phyloP scores from a whole-genome alignment of 139 green algal species.

The Closterium sp. region DNA sequence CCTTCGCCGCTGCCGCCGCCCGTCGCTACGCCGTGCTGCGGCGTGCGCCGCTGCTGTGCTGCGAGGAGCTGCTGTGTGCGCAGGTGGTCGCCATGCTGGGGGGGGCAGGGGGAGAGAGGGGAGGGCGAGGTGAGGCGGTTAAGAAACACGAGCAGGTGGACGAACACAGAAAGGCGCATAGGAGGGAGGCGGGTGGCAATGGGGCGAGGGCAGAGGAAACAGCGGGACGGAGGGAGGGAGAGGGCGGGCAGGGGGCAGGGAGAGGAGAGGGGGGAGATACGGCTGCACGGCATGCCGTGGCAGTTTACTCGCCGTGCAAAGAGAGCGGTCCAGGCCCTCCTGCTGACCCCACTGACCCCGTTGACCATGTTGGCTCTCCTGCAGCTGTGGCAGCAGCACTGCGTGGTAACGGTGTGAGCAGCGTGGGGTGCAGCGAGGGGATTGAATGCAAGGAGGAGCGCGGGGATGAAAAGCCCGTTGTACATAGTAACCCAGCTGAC shows the following conservation, averaged over 20 bases:
- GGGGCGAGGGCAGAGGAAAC: neutral
- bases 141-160: neutral
- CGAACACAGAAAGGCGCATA: neutral
- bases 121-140: neutral
- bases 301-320: neutral
- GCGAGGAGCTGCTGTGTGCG: conserved; percentile 34
- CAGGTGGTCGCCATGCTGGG: conserved; percentile 1
- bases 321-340: neutral
- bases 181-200: neutral
- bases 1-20: conserved; percentile 20
- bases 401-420: neutral
- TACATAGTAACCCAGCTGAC: neutral
- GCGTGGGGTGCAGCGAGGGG: too few relatives aligned
- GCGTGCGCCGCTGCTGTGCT: conserved; percentile 14
- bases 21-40: conserved; percentile 21
- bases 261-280: neutral
- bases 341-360: neutral
- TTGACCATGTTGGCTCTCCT: neutral
- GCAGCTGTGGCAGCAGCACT: neutral
- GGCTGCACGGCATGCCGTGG: neutral
- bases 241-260: neutral
- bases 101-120: neutral
- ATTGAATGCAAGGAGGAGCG: too few relatives aligned
- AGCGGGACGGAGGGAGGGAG: neutral
- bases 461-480: too few relatives aligned